Evolutionary conservation across 2,329 filamentous ascomycete genomes (phyloP), one percentile per base, ranked within the genome.

Genomic region (Trichophyton verrucosum): DNA sequence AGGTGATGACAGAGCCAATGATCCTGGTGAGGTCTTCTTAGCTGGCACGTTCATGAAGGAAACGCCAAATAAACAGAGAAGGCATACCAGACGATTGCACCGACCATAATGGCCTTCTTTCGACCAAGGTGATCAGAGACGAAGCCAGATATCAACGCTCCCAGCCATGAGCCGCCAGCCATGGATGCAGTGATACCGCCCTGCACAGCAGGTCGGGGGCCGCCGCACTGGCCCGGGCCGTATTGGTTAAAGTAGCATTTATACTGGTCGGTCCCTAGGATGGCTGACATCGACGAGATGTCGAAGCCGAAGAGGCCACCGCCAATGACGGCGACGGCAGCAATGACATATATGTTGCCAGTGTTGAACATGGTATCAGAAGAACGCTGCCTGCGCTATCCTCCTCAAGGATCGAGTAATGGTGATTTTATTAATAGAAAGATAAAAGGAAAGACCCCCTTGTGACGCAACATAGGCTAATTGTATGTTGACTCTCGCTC

Each of bases 281-380:
- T 82, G 53, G 82, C 83, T 42, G 82, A 85, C 86, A 90, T 89
- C 49, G 85, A 87, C 61, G 81, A 83, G 67, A 91, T 89, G 74
- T 91, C 88, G 70, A 91, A 91, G 66, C 88, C 88, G 68, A 91
- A 90, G 27, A 90, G 77, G 24, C 81, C 83, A 70, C 86, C 86
- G 66, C 86, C 86, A 76, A 79, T 78, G 64, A 82, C 78, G 70
- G 81, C 76, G 72, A 83, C 80, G 68, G 79, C 79, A 63, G 81
- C 76, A 66, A 84, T 83, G 65, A 79, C 71, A 68, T 85, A 84
- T 66, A 83, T 78, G 64, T 84, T 84, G 7, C 59, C 60, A 13
- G 57, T 61, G 6, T 47, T 59, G 17, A 40, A 59, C 57, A 59
- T 59, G 6, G 20, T 59, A 11, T 20, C 24, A 27, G 11, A 22